Percentiles rank a stretch among this genome's conserved stretches.
Conservation (phyloP, 2,329 filamentous ascomycete species). For the Knufia fluminis region DNA sequence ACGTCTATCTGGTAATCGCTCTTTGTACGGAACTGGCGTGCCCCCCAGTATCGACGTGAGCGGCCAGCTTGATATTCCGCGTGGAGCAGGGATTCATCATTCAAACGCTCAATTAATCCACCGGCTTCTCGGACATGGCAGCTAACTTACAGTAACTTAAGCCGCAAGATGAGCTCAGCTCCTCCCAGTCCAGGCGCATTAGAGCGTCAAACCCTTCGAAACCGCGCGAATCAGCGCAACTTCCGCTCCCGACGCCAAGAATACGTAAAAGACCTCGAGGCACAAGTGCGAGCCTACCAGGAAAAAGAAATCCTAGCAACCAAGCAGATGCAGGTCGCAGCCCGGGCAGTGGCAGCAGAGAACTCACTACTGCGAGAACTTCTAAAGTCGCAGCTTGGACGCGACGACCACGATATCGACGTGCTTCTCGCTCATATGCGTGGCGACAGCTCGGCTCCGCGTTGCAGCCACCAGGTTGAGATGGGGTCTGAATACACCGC, state of each 20-base stretch:
- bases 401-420: background rate
- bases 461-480: too few species aligned
- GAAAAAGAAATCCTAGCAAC: background rate
- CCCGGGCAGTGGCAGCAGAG: background rate
- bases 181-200: too few species aligned
- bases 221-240: slow-evolving; percentile 1
- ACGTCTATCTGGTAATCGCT: too few species aligned
- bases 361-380: background rate
- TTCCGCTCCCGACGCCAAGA: slow-evolving; percentile 1
- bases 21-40: too few species aligned
- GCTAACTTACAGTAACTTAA: too few species aligned
- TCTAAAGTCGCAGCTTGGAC: background rate
- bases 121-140: too few species aligned
- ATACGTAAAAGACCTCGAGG: background rate
- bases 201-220: background rate
- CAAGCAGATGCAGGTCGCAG: background rate
- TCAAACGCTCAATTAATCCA: too few species aligned
- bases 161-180: too few species aligned
- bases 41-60: too few species aligned
- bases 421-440: background rate
- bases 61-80: too few species aligned
- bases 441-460: background rate
- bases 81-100: too few species aligned
- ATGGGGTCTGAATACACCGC: too few species aligned
- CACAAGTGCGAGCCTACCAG: background rate